Evolutionary conservation across 73 alveolate species (phyloP).

Genomic region (Uronychia setigera): DNA sequence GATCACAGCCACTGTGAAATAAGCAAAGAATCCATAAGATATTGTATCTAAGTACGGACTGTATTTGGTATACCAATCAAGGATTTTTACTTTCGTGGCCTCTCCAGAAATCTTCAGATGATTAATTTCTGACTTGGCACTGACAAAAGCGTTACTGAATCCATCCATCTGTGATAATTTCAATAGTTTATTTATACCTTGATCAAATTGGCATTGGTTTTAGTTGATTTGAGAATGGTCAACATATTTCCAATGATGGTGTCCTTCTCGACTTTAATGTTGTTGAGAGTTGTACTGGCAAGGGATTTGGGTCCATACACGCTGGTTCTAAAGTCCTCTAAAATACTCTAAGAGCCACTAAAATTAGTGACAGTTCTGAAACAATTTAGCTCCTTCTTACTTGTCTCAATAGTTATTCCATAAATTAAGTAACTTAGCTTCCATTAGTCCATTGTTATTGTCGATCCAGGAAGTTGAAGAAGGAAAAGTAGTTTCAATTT

Average conservation of each 20-base stretch:
- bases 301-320: not conserved
- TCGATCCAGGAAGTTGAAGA: slow-evolving; percentile 8
- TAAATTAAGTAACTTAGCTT: not conserved
- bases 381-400: slow-evolving; percentile 1
- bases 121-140: not conserved
- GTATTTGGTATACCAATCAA: not conserved
- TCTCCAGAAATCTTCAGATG: not conserved
- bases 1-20: not conserved
- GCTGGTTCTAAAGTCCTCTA: not conserved
- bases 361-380: not conserved
- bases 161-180: not conserved
- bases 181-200: not conserved
- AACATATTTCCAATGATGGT: not conserved
- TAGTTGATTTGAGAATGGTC: not conserved
- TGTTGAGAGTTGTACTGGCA: not conserved
- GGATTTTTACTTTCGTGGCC: not conserved
- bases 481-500: not conserved
- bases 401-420: not conserved
- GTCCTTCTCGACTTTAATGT: slow-evolving; percentile 3
- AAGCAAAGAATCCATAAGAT: not conserved
- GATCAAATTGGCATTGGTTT: not conserved
- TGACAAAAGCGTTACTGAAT: not conserved
- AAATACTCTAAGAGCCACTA: not conserved
- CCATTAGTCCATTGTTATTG: slow-evolving; percentile 8
- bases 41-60: not conserved